phyloP scores from a whole-genome alignment of 192 early-diverging fungal genomes.

The Coemansia sp. region DNA sequence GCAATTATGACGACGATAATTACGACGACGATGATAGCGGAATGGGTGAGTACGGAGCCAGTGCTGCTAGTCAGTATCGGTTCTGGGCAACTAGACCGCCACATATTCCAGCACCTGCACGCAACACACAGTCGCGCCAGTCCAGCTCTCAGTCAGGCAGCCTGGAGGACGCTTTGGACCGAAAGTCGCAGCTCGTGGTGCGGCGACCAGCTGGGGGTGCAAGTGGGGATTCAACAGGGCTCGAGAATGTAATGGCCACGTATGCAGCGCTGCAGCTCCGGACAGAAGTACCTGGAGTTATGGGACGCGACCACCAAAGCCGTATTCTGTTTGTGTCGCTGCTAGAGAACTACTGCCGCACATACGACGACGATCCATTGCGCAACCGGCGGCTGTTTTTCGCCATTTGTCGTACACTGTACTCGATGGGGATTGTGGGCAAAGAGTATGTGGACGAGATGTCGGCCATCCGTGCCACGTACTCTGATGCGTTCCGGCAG shows the following conservation, averaged over 20 bases:
- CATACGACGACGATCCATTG: conserved; percentile 85
- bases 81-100: conserved; percentile 38
- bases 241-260: background rate
- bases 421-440: conserved; percentile 79
- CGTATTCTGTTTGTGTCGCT: conserved; percentile 83
- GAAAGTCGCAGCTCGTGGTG: conserved; percentile 6
- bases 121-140: background rate
- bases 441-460: conserved; percentile 82
- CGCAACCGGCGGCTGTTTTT: conserved; percentile 84
- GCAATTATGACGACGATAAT: background rate
- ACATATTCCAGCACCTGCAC: background rate
- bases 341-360: conserved; percentile 85
- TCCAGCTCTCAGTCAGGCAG: background rate
- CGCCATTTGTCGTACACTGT: conserved; percentile 83
- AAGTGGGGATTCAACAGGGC: background rate
- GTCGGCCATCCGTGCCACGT: conserved; percentile 75
- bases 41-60: no score
- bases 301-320: conserved; percentile 63
- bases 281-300: conserved; percentile 14
- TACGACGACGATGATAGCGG: no score
- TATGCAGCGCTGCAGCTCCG: conserved; percentile 9
- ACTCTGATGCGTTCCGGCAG: conserved; percentile 82
- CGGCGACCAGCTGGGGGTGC: background rate
- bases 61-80: conserved; percentile 10
- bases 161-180: background rate